phyloP scores from a whole-genome alignment of 2,329 filamentous ascomycete species.

The Monosporascus sp. region DNA sequence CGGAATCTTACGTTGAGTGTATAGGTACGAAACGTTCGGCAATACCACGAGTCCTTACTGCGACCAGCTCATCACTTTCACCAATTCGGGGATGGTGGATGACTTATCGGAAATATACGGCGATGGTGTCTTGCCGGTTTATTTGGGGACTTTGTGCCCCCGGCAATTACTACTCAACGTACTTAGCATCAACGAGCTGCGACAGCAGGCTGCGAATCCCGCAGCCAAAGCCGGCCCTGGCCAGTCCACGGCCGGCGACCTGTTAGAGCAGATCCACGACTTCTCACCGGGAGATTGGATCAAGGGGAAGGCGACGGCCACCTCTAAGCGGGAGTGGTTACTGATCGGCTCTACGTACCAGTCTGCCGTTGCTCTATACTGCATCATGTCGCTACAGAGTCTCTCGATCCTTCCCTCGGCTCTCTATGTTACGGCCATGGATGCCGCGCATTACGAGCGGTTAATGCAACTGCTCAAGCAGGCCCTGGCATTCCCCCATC shows the following conservation, averaged over 20 bases:
- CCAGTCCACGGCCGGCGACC: constrained; percentile 1
- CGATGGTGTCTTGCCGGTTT: constrained; percentile 1
- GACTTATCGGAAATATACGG: constrained; percentile 17
- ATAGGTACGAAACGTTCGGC: constrained; percentile 23
- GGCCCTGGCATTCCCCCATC: constrained; percentile 7
- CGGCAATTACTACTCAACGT: constrained; percentile 19
- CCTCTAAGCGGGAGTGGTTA: constrained; percentile 18
- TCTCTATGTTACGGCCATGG: constrained; percentile 1
- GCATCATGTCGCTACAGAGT: constrained; percentile 23
- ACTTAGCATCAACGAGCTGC: constrained; percentile 25
- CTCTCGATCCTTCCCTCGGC: constrained; percentile 16
- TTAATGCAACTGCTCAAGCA: constrained; percentile 18
- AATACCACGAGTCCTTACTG: constrained; percentile 28
- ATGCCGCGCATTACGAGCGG: constrained; percentile 9
- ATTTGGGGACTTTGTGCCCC: constrained; percentile 20
- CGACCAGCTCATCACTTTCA: constrained; percentile 11
- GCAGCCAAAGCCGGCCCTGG: constrained; percentile 4
- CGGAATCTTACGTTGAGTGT: background rate
- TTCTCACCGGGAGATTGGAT: constrained; percentile 26
- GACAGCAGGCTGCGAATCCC: constrained; percentile 8
- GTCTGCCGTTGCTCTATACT: constrained; percentile 21
- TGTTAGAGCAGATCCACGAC: constrained; percentile 16
- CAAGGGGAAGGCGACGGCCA: constrained; percentile 6
- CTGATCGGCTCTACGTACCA: constrained; percentile 26
- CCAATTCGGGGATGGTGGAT: constrained; percentile 17